Evolutionary conservation across 306 rosid species (phyloP), one percentile per base, ranked within the genome.

Genomic region (Medicago arabica): DNA sequence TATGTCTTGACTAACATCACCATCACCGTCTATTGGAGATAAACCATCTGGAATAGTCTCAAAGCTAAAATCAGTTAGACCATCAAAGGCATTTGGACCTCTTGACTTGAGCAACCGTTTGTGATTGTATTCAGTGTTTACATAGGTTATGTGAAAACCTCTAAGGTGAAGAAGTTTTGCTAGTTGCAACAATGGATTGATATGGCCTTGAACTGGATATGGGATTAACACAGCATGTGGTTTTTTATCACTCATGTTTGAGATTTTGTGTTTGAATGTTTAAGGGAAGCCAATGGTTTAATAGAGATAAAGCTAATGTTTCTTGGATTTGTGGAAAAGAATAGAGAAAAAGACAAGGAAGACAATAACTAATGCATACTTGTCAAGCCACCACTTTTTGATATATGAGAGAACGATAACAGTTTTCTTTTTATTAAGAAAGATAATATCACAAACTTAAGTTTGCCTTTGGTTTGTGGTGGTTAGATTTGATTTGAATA

Each of bases 11-110:
- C 23, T 55, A 25, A 72, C 77, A 41, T 72, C 25, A 4, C 41
- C 76, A 19, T 72, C 46, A 19, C 25, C 63, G 19, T 72, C 83
- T 0, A 11, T 12, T 21, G 54, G 23, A 5, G 55, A 1, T 54
- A 72, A 18, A 13, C 76, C 67, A 40, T 72, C 76, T 8, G 76
- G 66, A 7, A 72, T 72, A 34, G 67, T 57, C 41, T 72, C 76
- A 55, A 72, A 57, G 38, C 0, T 0, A 72, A 72, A 55, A 18
- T 21, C 55, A 4, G 13, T 2, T 7, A 70, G 18, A 18, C 63
- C 61, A 69, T 69, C 46, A 49, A 38, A 61, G 15, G 67, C 6
- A 1, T 55, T 19, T 1, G 23, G 18, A 39, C 54, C 76, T 2
- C 9, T 55, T 55, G 66, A 55, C 39, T 55, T 66, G 18, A 66